Percentiles rank a stretch among this genome's conserved stretches.
phyloP scores from a whole-genome alignment of 768 basidiomycete genomes.

The Kwoniella dejecticola region DNA sequence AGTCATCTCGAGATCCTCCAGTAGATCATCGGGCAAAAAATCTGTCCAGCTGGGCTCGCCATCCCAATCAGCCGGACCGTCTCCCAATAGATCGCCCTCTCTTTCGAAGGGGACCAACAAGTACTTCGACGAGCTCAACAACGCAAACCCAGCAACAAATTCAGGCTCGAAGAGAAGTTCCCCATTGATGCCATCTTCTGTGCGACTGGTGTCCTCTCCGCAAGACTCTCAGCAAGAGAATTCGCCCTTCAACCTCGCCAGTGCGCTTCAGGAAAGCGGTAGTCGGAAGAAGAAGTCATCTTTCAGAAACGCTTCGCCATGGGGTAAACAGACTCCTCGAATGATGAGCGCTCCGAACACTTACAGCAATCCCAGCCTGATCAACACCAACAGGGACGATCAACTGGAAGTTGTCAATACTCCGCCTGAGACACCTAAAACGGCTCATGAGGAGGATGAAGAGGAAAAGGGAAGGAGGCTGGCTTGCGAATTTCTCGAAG shows the following conservation, averaged over 20 bases:
- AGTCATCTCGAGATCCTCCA: slow-evolving; percentile 8
- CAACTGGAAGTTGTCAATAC: slow-evolving; percentile 17
- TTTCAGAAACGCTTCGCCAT: slow-evolving; percentile 10
- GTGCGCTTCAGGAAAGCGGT: not conserved
- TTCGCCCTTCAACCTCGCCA: not conserved
- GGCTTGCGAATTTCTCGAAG: slow-evolving; percentile 77
- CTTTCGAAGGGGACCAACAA: not conserved
- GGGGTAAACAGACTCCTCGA: slow-evolving; percentile 19
- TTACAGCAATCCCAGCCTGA: not conserved
- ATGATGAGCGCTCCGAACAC: not conserved
- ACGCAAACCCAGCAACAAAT: not conserved
- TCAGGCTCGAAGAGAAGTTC: slow-evolving; percentile 3
- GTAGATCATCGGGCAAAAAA: slow-evolving; percentile 13
- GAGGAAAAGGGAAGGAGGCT: slow-evolving; percentile 66
- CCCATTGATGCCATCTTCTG: slow-evolving; percentile 14
- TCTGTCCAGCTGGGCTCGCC: not conserved
- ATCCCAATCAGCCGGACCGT: not conserved
- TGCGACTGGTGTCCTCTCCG: slow-evolving; percentile 9
- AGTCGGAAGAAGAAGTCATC: not conserved
- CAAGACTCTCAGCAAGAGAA: not conserved
- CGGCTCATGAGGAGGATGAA: slow-evolving; percentile 30
- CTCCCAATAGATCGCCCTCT: slow-evolving; percentile 3
- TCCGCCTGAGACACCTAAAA: slow-evolving; percentile 12
- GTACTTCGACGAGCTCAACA: not conserved
- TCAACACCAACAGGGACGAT: slow-evolving; percentile 2